A percentile compares a stretch with the other conserved stretches of the same genome.
phyloP scores from a whole-genome alignment of 2,329 filamentous ascomycete genomes.

The Apiospora hydei region DNA sequence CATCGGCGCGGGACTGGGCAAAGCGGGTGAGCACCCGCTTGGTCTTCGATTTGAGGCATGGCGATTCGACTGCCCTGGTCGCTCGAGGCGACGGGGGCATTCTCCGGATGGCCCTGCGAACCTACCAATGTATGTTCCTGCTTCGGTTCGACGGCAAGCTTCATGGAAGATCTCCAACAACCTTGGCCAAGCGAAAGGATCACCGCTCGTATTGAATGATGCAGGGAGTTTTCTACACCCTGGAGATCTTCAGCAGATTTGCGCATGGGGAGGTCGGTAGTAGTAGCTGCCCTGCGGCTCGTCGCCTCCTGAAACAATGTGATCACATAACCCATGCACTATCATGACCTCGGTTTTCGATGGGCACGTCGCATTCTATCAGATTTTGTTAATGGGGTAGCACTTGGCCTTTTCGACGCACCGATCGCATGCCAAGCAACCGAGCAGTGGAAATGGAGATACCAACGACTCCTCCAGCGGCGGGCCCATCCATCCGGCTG shows the following conservation, averaged over 20 bases:
- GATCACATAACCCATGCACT: not conserved
- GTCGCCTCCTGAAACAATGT: not conserved
- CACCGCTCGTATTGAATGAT: not conserved
- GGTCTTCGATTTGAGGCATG: not conserved
- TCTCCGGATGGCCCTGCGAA: not conserved
- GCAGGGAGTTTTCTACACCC: not conserved
- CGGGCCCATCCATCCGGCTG: constrained; percentile 4
- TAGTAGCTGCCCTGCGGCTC: not conserved
- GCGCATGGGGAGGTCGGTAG: not conserved
- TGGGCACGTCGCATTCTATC: not conserved
- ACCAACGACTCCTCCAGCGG: not conserved
- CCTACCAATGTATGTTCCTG: not conserved
- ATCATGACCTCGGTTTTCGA: not conserved
- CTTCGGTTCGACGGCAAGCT: not conserved
- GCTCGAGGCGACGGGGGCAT: not conserved
- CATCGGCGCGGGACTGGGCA: not conserved
- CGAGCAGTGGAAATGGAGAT: not conserved
- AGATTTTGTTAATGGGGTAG: not conserved
- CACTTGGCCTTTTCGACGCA: not conserved
- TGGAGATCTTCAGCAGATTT: not conserved
- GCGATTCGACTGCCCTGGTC: not conserved
- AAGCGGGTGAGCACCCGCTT: not conserved
- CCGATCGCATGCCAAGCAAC: not conserved
- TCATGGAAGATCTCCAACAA: not conserved
- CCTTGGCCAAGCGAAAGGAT: not conserved